phyloP scores from a whole-genome alignment of 2,329 filamentous ascomycete species.

The Rutstroemia sp. region DNA sequence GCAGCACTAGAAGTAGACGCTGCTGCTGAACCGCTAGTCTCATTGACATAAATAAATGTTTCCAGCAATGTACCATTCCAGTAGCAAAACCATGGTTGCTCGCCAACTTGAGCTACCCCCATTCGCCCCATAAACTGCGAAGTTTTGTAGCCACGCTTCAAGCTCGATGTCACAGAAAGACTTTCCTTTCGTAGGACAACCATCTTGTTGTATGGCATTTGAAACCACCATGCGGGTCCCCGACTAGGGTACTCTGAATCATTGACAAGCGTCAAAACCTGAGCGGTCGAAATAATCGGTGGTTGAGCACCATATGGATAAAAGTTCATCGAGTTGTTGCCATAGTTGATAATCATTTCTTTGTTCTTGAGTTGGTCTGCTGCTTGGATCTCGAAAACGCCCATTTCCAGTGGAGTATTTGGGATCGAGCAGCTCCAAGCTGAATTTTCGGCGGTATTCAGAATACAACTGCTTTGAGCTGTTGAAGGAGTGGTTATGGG shows the following conservation, averaged over 20 bases:
- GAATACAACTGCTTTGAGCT: conserved; percentile 48
- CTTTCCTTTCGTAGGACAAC: conserved; percentile 40
- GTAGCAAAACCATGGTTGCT: conserved; percentile 61
- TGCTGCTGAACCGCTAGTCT: conserved; percentile 17
- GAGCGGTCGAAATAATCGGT: conserved; percentile 39
- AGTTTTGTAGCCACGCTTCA: conserved; percentile 12
- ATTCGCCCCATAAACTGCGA: conserved; percentile 23
- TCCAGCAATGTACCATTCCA: conserved; percentile 63
- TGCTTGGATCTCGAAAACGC: conserved; percentile 12
- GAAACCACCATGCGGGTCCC: conserved; percentile 59
- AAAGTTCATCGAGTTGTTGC: conserved; percentile 32
- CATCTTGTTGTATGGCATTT: conserved; percentile 54
- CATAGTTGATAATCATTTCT: conserved; percentile 30
- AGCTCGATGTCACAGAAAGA: conserved; percentile 10
- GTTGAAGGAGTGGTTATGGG: conserved; percentile 42
- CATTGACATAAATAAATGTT: conserved; percentile 56
- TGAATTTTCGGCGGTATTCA: conserved; percentile 43
- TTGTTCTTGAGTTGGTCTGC: conserved; percentile 23
- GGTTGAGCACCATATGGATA: conserved; percentile 56
- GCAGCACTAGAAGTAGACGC: conserved; percentile 1
- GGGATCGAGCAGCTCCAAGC: conserved; percentile 57
- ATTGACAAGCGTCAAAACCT: conserved; percentile 44
- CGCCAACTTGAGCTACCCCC: conserved; percentile 41
- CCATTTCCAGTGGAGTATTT: conserved; percentile 18
- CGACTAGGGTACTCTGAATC: conserved; percentile 48